Base-by-base conservation (phyloP, 1,284 basidiomycete species). In the Bjerkandera adusta region DNA sequence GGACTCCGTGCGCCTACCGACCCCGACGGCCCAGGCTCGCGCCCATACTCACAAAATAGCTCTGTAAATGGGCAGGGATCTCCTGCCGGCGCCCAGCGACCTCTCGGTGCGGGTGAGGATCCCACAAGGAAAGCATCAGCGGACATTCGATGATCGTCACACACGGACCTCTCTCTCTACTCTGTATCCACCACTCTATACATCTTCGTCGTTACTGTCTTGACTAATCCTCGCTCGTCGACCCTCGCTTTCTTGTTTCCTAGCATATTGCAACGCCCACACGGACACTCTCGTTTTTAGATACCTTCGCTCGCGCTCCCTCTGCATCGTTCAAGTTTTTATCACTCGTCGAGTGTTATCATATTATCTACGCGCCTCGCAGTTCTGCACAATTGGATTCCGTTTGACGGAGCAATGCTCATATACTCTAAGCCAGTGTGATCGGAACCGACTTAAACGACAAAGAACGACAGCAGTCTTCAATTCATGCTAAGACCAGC, bases 1-100 rank as follows among this genome's bases (percentile, higher is more conserved):
- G 53, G 46, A 2, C 26, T 54, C 47, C 48, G 50, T 22, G 27
- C 52, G 22, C 29, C 53, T 22, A 47, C 46, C 46, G 44, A 56
- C 26, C 22, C 33, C 42, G 45, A 46, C 15, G 38, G 24, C 11
- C 33, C 41, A 11, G 50, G 50, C 42, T 47, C 47, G 27, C 57
- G 57, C 20, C 55, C 50, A 7, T 57, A 51, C 45, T 62, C 60
- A 13, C 56, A 57, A 45, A 55, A 58, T 40, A 55, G 50, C 51
- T 58, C 62, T 3, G 46, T 58, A 4, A 56, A 54, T 8, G 54
- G 53, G 1, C 58, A 55, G 21, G 52, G 53, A 34, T 56, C 57
- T 6, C 57, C 55, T 21, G 38, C 57, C 13, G 53, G 21, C 15
- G 43, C 37, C 25, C 20, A 36, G 16, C 36, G 42, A 16, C 45